Evolutionary conservation across 192 early-diverging fungal genomes (phyloP).

Genomic region (Geranomyces michiganensis): DNA sequence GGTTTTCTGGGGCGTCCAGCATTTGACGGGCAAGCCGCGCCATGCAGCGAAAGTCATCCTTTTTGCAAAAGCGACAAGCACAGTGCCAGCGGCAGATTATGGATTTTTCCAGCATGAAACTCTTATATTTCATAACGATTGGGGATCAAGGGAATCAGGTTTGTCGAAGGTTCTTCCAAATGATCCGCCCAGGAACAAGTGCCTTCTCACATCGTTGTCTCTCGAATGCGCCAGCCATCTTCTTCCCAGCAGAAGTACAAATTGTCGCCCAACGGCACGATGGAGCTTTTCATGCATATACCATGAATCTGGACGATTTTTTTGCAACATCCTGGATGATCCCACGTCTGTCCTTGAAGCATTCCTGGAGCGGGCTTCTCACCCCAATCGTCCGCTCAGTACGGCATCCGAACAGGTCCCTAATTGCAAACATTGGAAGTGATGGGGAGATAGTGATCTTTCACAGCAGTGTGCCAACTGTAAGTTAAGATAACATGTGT

Average conservation of each 20-base stretch:
- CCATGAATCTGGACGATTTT: slow-evolving; percentile 77
- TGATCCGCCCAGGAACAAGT: neutral
- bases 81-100: slow-evolving; percentile 56
- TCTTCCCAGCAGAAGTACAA: slow-evolving; percentile 61
- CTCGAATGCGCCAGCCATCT: slow-evolving; percentile 31
- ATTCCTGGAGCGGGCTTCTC: slow-evolving; percentile 73
- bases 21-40: slow-evolving; percentile 63
- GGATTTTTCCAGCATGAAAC: slow-evolving; percentile 61
- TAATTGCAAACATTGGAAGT: slow-evolving; percentile 49
- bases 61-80: slow-evolving; percentile 62
- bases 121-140: slow-evolving; percentile 51
- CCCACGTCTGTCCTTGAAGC: slow-evolving; percentile 58
- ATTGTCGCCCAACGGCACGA: slow-evolving; percentile 59
- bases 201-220: neutral
- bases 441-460: slow-evolving; percentile 61
- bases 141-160: slow-evolving; percentile 48
- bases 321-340: slow-evolving; percentile 64
- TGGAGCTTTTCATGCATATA: slow-evolving; percentile 68
- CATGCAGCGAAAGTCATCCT: slow-evolving; percentile 69
- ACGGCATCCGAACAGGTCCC: slow-evolving; percentile 34
- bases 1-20: slow-evolving; percentile 77
- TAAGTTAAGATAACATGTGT: slow-evolving; percentile 25
- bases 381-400: neutral
- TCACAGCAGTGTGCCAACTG: slow-evolving; percentile 53
- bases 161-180: neutral